Evolutionary conservation across 2,329 filamentous ascomycete species (phyloP).

Genomic region (Pezicula carpinea): DNA sequence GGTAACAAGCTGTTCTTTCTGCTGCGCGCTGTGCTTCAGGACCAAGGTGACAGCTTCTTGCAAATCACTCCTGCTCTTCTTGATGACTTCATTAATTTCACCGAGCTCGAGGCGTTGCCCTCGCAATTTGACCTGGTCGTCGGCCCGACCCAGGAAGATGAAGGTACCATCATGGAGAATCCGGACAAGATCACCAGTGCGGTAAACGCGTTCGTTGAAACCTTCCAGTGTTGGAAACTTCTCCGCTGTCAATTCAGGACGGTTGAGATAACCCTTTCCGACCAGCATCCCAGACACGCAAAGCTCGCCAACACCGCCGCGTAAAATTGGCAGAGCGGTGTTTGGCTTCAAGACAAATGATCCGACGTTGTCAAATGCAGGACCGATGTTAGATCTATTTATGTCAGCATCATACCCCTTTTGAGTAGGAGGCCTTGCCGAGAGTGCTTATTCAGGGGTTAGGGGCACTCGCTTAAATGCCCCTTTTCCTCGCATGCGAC

Average conservation of each 20-base stretch:
- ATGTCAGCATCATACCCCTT: no score
- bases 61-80: slow-evolving; percentile 51
- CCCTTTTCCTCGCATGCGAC: no score
- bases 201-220: slow-evolving; percentile 65
- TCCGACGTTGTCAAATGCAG: slow-evolving; percentile 82
- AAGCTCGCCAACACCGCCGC: slow-evolving; percentile 79
- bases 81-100: slow-evolving; percentile 84
- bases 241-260: slow-evolving; percentile 70
- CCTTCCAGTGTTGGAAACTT: slow-evolving; percentile 63
- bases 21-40: slow-evolving; percentile 62
- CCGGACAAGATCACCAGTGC: slow-evolving; percentile 84
- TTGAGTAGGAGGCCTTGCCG: no score
- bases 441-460: no score
- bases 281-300: slow-evolving; percentile 85
- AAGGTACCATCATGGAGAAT: slow-evolving; percentile 77
- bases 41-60: slow-evolving; percentile 73
- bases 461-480: no score
- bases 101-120: slow-evolving; percentile 86
- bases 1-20: slow-evolving; percentile 78
- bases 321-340: slow-evolving; percentile 66
- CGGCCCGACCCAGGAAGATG: slow-evolving; percentile 80
- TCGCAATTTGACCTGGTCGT: slow-evolving; percentile 88
- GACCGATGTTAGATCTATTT: slow-evolving; percentile 70
- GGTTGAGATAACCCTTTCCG: slow-evolving; percentile 82
- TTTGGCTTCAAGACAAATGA: slow-evolving; percentile 70